A percentile compares a stretch with the other conserved stretches of the same genome.
Conservation (phyloP, 2,329 filamentous ascomycete genomes). For the Immersiporthe knoxdaviesiana region DNA sequence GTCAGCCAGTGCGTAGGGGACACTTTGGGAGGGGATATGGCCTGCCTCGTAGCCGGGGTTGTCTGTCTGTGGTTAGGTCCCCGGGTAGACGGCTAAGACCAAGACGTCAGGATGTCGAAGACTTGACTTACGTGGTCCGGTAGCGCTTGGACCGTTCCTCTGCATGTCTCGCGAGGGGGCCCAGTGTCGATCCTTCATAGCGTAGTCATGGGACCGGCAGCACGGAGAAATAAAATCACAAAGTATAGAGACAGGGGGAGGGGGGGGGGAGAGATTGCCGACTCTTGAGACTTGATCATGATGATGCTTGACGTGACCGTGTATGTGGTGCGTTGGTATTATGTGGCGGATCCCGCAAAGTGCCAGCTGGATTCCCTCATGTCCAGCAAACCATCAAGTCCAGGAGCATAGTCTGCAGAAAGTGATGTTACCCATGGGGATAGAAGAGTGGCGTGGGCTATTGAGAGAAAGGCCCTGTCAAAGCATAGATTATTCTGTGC, state of each 20-base stretch:
- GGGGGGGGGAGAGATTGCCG: background rate
- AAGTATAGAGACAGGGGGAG: background rate
- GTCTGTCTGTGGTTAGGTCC: background rate
- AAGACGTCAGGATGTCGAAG: background rate
- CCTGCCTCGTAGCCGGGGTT: background rate
- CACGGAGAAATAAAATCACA: background rate
- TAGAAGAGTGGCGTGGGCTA: background rate
- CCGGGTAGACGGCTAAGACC: background rate
- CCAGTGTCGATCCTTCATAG: background rate
- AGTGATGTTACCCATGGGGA: background rate
- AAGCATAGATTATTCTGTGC: background rate
- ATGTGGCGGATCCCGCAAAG: background rate
- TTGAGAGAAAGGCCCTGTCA: background rate
- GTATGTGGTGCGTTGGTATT: background rate
- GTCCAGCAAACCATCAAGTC: background rate
- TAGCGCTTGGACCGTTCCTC: background rate
- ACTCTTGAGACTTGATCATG: background rate
- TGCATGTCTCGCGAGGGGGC: no score
- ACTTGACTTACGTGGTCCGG: slow-evolving; percentile 8
- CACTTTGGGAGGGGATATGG: background rate
- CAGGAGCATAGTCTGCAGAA: background rate
- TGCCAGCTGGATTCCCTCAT: background rate
- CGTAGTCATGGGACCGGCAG: background rate
- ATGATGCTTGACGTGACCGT: background rate
- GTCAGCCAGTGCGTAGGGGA: background rate